phyloP scores from a whole-genome alignment of 768 basidiomycete genomes.

The Termitomyces sp. region DNA sequence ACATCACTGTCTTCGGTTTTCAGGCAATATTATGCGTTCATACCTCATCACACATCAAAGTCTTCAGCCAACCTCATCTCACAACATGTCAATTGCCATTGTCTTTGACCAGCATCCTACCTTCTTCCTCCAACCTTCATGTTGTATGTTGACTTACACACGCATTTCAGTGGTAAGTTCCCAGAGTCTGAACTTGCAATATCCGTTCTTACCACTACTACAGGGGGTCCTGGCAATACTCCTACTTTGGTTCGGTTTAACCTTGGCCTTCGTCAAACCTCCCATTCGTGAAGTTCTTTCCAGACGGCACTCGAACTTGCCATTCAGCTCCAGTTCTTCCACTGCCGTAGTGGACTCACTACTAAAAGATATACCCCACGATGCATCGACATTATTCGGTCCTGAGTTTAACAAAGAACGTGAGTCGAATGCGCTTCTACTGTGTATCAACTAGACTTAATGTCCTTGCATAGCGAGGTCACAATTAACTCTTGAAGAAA shows the following conservation, averaged over 20 bases:
- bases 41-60: background rate
- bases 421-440: background rate
- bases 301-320: background rate
- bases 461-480: background rate
- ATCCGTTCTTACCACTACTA: background rate
- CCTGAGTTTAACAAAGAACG: background rate
- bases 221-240: background rate
- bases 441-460: too few species aligned
- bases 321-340: background rate
- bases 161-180: background rate
- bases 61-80: background rate
- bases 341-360: background rate
- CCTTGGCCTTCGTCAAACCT: conserved; percentile 2
- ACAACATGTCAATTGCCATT: background rate
- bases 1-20: background rate
- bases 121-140: background rate
- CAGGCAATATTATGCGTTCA: background rate
- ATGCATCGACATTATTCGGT: background rate
- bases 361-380: background rate
- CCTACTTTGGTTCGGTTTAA: background rate
- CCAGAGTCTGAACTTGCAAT: background rate
- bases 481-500: background rate
- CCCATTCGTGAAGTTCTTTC: background rate
- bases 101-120: background rate
- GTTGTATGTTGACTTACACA: background rate